Evolutionary conservation across 176 grass and related monocot genomes (phyloP).

Genomic region (Hsuehochloa calcarea): DNA sequence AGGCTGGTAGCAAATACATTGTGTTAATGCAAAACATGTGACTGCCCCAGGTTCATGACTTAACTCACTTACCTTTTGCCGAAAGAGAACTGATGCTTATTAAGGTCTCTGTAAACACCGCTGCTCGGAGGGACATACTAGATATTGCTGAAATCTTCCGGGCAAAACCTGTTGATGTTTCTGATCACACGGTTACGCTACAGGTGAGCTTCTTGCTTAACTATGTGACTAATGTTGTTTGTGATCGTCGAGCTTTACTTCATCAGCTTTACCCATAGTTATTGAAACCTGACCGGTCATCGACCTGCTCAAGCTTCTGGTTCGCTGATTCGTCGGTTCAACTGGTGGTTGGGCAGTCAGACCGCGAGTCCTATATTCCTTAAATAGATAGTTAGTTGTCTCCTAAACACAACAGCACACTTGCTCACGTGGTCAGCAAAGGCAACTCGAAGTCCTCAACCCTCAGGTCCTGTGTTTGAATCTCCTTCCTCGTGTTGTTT

Average conservation of each 20-base stretch:
- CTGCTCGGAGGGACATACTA: constrained; percentile 86
- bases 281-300: no score
- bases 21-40: not conserved
- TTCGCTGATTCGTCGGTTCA: no score
- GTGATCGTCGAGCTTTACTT: not conserved
- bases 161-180: constrained; percentile 84
- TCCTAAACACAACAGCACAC: no score
- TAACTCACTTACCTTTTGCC: constrained; percentile 84
- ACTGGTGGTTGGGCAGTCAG: no score
- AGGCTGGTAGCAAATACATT: not conserved
- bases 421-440: no score
- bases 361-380: no score
- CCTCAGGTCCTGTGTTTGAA: no score
- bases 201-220: constrained; percentile 47
- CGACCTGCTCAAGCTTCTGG: no score
- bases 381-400: no score
- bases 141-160: constrained; percentile 92
- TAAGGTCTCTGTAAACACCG: constrained; percentile 83
- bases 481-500: no score
- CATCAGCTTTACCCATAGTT: not conserved
- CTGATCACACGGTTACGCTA: constrained; percentile 92
- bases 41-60: constrained; percentile 64
- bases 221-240: not conserved
- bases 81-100: constrained; percentile 96
- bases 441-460: no score